A percentile compares a stretch with the other conserved stretches of the same genome.
Evolutionary conservation across 1,284 basidiomycete genomes (phyloP).

Genomic region (Phylloboletellus chloephorus): DNA sequence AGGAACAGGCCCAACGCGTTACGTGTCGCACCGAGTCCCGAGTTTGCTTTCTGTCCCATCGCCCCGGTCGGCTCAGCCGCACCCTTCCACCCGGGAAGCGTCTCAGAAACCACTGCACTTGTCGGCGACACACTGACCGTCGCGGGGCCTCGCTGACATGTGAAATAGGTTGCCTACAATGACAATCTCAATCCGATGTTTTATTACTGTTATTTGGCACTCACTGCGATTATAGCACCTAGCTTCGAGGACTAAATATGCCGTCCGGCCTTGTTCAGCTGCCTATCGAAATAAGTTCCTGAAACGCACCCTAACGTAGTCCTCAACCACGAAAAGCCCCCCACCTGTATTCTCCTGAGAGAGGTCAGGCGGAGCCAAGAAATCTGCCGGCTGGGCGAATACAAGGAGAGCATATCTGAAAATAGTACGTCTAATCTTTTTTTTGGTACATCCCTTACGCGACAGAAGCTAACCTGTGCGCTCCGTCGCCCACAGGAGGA

Average conservation of each 20-base stretch:
- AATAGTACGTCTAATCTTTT: background rate
- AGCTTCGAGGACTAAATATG: conserved; percentile 44
- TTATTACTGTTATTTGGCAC: conserved; percentile 15
- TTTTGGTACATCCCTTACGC: background rate
- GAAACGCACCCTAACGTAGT: conserved; percentile 44
- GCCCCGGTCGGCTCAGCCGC: conserved; percentile 12
- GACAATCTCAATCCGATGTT: conserved; percentile 2
- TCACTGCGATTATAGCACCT: conserved; percentile 53
- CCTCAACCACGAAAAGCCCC: conserved; percentile 46
- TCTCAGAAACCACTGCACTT: conserved; percentile 57
- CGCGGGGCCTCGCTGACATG: conserved; percentile 63
- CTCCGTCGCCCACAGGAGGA: conserved; percentile 60
- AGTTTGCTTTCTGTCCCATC: conserved; percentile 20
- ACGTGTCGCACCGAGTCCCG: conserved; percentile 18
- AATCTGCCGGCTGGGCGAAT: conserved; percentile 56
- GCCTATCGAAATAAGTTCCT: background rate
- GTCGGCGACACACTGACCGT: conserved; percentile 52
- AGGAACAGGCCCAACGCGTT: conserved; percentile 25
- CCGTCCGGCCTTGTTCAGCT: conserved; percentile 1
- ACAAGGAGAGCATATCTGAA: conserved; percentile 63
- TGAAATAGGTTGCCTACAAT: conserved; percentile 63
- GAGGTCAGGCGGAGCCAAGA: conserved; percentile 58
- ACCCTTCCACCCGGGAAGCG: conserved; percentile 37
- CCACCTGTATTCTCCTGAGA: conserved; percentile 45
- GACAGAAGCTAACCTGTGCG: conserved; percentile 51